Evolutionary conservation across 345 rosid species (phyloP).

Genomic region (rapeseed (Brassica napus)): DNA sequence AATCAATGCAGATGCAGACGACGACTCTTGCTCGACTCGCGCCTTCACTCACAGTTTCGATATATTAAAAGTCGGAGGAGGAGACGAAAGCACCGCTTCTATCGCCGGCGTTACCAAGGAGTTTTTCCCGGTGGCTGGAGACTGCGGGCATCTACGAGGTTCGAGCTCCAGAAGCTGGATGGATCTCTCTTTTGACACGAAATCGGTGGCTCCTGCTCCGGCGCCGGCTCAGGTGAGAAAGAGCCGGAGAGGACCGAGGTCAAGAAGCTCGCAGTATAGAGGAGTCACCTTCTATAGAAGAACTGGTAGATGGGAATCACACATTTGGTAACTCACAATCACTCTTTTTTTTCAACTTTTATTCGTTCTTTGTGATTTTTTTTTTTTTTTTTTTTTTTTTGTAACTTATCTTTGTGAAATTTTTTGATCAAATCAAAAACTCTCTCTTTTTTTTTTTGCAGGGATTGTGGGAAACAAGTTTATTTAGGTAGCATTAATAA

Average conservation of each 20-base stretch:
- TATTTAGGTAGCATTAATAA: constrained; percentile 64
- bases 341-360: background rate
- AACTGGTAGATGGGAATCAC: constrained; percentile 99
- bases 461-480: constrained; percentile 99
- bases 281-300: constrained; percentile 95
- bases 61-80: constrained; percentile 54
- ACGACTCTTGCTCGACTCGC: constrained; percentile 70
- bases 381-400: too few species aligned
- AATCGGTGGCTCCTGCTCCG: constrained; percentile 38
- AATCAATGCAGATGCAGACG: constrained; percentile 72
- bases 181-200: constrained; percentile 51
- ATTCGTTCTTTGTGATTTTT: background rate
- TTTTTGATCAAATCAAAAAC: background rate
- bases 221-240: constrained; percentile 61
- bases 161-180: constrained; percentile 56
- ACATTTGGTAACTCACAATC: constrained; percentile 61
- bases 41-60: constrained; percentile 62
- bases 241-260: constrained; percentile 92
- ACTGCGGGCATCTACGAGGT: constrained; percentile 40
- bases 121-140: constrained; percentile 54
- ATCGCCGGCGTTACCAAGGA: constrained; percentile 49
- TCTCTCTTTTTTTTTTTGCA: constrained; percentile 27
- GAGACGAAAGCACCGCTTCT: constrained; percentile 6
- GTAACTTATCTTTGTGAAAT: background rate
- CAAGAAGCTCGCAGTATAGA: constrained; percentile 90